These are phyloP conservation scores for Hyphodiscus sp. DNA, from an alignment of 2,329 filamentous ascomycete species.

Conservation along the genomic window DNA sequence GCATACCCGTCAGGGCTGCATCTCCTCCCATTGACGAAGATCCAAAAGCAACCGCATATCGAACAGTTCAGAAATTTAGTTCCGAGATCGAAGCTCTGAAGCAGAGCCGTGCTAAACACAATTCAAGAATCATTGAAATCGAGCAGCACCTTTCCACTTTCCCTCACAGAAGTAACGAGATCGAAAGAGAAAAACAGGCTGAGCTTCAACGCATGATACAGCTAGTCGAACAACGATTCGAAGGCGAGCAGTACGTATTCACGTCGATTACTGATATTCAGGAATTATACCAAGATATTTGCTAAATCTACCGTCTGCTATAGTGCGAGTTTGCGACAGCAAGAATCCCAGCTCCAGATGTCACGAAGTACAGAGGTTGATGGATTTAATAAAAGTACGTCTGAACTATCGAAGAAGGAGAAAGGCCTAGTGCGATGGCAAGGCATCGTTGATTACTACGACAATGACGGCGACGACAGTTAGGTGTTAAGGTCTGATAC, in stretches of 20 bases:
- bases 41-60: too few relatives aligned
- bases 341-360: background rate
- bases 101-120: background rate
- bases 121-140: background rate
- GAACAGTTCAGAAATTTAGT: background rate
- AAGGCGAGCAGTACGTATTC: background rate
- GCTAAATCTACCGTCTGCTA: too few relatives aligned
- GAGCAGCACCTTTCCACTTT: background rate
- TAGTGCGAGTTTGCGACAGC: background rate
- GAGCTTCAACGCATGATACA: background rate
- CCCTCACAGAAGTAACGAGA: background rate
- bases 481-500: background rate
- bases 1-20: too few relatives aligned
- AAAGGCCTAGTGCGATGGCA: background rate
- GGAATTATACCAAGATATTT: too few relatives aligned
- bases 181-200: background rate
- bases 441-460: background rate
- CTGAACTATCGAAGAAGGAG: background rate
- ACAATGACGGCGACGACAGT: background rate
- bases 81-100: background rate
- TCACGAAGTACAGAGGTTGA: background rate
- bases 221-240: background rate
- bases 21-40: too few relatives aligned
- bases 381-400: background rate
- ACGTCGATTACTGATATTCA: too few relatives aligned